These are phyloP conservation scores for Spizellomyces punctatus DNA, from an alignment of 192 early-diverging fungal species.

Conservation along the genomic window DNA sequence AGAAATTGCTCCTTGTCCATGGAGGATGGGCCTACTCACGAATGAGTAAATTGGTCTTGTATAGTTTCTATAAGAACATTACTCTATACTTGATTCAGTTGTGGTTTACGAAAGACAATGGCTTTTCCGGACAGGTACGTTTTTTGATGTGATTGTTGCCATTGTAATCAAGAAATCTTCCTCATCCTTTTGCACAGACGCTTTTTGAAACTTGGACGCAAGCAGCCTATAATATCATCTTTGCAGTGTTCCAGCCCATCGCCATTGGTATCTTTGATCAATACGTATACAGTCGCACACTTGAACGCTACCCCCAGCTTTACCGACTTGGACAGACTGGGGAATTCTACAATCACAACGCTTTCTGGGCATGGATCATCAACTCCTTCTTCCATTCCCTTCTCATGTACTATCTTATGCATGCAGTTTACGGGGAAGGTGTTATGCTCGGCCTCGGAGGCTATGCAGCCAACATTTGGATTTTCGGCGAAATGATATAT, in stretches of 20 bases:
- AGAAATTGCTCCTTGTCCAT: slow-evolving; percentile 95
- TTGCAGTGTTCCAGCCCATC: slow-evolving; percentile 92
- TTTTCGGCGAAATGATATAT: slow-evolving; percentile 87
- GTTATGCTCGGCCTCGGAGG: slow-evolving; percentile 69
- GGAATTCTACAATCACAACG: slow-evolving; percentile 76
- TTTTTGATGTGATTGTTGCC: not conserved
- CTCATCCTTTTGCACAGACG: slow-evolving; percentile 56
- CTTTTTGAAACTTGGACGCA: slow-evolving; percentile 99
- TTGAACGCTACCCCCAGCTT: slow-evolving; percentile 97
- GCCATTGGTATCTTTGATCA: slow-evolving; percentile 99
- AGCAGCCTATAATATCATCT: slow-evolving; percentile 91
- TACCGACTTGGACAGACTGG: slow-evolving; percentile 65
- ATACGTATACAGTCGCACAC: slow-evolving; percentile 85
- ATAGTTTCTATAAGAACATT: slow-evolving; percentile 99
- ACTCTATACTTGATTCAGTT: slow-evolving; percentile 98
- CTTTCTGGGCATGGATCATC: slow-evolving; percentile 90
- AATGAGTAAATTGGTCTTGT: slow-evolving; percentile 93
- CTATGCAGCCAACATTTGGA: slow-evolving; percentile 81
- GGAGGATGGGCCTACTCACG: slow-evolving; percentile 97
- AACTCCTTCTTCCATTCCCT: slow-evolving; percentile 95
- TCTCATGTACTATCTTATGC: slow-evolving; percentile 73
- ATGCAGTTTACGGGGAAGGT: slow-evolving; percentile 68
- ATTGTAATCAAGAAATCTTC: no score
- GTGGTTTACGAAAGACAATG: slow-evolving; percentile 93
- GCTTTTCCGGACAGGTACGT: slow-evolving; percentile 81